phyloP scores from a whole-genome alignment of 805 yeast genomes.

The Sugiyamaella floridensis region DNA sequence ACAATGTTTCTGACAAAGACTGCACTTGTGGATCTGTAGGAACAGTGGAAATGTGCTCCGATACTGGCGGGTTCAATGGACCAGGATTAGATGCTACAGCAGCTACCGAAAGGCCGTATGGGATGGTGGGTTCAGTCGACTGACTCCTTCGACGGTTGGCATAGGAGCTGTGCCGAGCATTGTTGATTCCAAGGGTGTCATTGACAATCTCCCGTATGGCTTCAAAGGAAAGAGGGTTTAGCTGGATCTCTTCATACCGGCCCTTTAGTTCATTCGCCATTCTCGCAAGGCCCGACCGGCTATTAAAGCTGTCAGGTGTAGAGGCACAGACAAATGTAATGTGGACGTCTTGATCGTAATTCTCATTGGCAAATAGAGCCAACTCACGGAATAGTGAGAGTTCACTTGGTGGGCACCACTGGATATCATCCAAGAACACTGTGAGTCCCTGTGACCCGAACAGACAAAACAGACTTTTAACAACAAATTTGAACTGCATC shows the following conservation, averaged over 20 bases:
- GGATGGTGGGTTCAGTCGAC: neutral
- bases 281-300: constrained; percentile 9
- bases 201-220: constrained; percentile 20
- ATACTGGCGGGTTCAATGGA: neutral
- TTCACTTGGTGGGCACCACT: constrained; percentile 36
- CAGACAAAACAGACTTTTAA: constrained; percentile 38
- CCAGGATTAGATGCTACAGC: neutral
- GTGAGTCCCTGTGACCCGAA: constrained; percentile 40
- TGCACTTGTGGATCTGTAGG: constrained; percentile 14
- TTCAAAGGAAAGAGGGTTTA: constrained; percentile 15
- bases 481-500: constrained; percentile 36
- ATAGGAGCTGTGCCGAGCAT: neutral
- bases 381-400: constrained; percentile 23
- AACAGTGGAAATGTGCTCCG: neutral
- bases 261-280: constrained; percentile 20
- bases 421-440: constrained; percentile 41
- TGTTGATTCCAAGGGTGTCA: constrained; percentile 13
- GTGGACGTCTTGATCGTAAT: constrained; percentile 20
- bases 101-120: neutral
- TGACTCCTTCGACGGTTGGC: constrained; percentile 2
- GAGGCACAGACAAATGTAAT: constrained; percentile 27
- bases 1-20: constrained; percentile 18
- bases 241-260: constrained; percentile 18
- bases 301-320: constrained; percentile 18
- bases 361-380: constrained; percentile 25